Base-by-base conservation (phyloP, 164 flowering plant species). In the Vitis riparia region DNA sequence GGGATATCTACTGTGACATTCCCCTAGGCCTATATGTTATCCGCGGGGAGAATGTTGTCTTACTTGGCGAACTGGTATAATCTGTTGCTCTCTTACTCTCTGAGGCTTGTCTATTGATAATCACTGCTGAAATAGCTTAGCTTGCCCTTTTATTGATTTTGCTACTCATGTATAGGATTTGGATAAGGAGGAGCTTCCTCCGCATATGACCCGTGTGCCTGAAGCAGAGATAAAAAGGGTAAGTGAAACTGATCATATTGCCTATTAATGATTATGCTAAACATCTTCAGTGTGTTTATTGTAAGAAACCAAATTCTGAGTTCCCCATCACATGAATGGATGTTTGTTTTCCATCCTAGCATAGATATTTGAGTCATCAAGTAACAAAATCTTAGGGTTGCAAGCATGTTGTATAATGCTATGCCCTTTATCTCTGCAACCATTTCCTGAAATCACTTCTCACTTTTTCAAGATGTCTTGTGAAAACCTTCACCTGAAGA, bases 11-110 rank as follows among this genome's bases (percentile, higher is more conserved):
- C 57, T 84, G 81, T 69, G 88, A 85, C 68, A 79, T 85, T 65
- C 74, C 80, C 16, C 72, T 85, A 58, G 88, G 88, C 61, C 73
- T 85, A 11, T 85, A 80, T 68, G 77, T 85, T 12, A 82, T 85
- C 16, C 84, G 88, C 16, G 88, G 88, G 66, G 86, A 85, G 49
- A 85, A 82, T 75, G 86, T 85, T 48, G 84, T 85, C 66, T 70
- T 85, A 59, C 80, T 85, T 32, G 88, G 88, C n/a, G 88, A 85
- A 68, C 80, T 82, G 88, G 86, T 85, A 82, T 53, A 5, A 30
- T 8, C 3, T 5, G 10, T 29, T 50, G 57, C 13, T 13, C 16
- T 50, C 11, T 30, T 15, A 17, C 14, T n/a, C 15, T 66, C 11
- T 56, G 14, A 11, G 12, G 48, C 56, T 65, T 61, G 19, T 37